phyloP scores from a whole-genome alignment of 225 moss, liverwort and hornwort species.

The Sphagnum tenellum region DNA sequence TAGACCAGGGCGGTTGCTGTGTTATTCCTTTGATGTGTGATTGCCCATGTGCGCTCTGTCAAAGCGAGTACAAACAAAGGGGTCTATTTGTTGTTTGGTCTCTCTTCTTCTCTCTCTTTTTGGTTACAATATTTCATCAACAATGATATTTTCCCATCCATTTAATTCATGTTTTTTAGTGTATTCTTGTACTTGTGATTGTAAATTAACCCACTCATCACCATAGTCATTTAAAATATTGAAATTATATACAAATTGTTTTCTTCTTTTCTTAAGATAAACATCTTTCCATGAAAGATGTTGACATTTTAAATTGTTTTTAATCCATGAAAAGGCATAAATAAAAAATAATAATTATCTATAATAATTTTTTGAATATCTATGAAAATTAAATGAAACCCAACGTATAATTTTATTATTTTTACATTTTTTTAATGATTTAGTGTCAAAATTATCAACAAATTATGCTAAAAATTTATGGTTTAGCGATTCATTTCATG shows the following conservation, averaged over 20 bases:
- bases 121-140: too few species aligned
- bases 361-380: background rate
- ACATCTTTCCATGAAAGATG: too few species aligned
- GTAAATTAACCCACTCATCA: background rate
- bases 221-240: too few species aligned
- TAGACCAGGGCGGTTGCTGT: too few species aligned
- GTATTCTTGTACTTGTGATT: background rate
- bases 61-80: too few species aligned
- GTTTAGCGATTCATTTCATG: background rate
- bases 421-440: background rate
- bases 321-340: background rate
- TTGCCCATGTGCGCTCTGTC: too few species aligned
- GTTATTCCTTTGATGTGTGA: too few species aligned
- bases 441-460: background rate
- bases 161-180: background rate
- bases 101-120: too few species aligned
- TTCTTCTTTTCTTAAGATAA: too few species aligned
- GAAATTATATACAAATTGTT: too few species aligned
- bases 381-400: background rate
- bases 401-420: background rate
- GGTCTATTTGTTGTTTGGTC: too few species aligned
- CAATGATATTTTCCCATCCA: background rate
- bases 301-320: too few species aligned
- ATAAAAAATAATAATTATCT: background rate
- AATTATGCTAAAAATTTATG: background rate